A percentile compares a stretch with the other conserved stretches of the same genome.
These are phyloP conservation scores for Clonostachys chloroleuca DNA, from an alignment of 2,329 filamentous ascomycete species.

Conservation along the genomic window DNA sequence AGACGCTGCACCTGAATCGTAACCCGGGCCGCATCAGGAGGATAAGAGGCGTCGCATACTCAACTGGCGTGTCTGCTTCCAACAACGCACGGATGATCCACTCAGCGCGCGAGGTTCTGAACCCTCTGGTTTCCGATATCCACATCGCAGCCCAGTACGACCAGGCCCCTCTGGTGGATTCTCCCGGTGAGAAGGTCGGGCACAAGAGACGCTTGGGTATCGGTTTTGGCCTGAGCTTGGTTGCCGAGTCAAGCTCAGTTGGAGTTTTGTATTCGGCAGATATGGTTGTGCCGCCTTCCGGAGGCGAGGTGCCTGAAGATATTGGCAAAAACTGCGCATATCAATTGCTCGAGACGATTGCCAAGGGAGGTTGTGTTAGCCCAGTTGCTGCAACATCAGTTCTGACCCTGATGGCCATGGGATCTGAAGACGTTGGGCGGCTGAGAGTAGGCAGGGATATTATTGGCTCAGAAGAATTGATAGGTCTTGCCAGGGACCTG, in stretches of 20 bases:
- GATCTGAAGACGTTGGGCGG: conserved; percentile 89
- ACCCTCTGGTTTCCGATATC: conserved; percentile 80
- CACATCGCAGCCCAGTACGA: conserved; percentile 84
- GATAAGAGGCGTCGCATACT: conserved; percentile 90
- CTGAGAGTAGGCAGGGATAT: conserved; percentile 78
- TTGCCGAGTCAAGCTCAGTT: conserved; percentile 81
- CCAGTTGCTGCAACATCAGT: conserved; percentile 68
- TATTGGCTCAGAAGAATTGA: conserved; percentile 72
- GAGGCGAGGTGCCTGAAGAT: conserved; percentile 84
- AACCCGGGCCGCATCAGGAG: conserved; percentile 81
- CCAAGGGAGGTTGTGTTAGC: conserved; percentile 77
- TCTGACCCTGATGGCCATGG: conserved; percentile 94
- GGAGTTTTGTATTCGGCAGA: conserved; percentile 88
- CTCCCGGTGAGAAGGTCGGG: conserved; percentile 44
- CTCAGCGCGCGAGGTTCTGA: conserved; percentile 79
- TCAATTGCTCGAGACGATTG: conserved; percentile 80
- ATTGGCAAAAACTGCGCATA: conserved; percentile 84
- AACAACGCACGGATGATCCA: conserved; percentile 97
- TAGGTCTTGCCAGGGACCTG: conserved; percentile 79
- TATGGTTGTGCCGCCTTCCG: conserved; percentile 67
- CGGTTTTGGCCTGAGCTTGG: conserved; percentile 85
- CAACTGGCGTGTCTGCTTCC: conserved; percentile 82
- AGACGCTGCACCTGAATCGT: conserved; percentile 84
- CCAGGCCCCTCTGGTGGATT: conserved; percentile 51
- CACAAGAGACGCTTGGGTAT: conserved; percentile 69